Conservation (phyloP, 306 rosid genomes). For the Cucurbita pepo region DNA sequence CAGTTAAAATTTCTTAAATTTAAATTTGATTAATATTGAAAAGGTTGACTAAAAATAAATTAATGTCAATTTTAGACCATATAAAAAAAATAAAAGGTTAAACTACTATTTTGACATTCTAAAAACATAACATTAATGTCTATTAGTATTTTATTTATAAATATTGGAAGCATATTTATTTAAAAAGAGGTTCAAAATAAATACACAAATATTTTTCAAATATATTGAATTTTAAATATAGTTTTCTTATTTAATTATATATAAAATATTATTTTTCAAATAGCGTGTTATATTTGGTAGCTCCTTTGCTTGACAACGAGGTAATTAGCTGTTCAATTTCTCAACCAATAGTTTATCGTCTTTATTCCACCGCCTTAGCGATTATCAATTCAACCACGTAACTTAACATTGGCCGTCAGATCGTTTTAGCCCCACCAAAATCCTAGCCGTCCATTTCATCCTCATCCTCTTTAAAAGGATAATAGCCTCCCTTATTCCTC, state of each 20-base stretch:
- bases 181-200: not conserved
- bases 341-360: not conserved
- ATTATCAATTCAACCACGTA: not conserved
- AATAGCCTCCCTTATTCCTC: rapidly evolving
- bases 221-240: not conserved
- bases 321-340: not conserved
- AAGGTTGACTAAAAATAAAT: too few relatives aligned
- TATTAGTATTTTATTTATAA: too few relatives aligned
- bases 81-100: too few relatives aligned
- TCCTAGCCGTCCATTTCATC: not conserved
- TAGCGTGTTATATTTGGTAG: not conserved
- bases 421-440: not conserved
- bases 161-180: too few relatives aligned
- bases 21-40: too few relatives aligned
- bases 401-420: not conserved
- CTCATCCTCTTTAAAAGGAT: not conserved
- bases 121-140: too few relatives aligned
- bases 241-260: not conserved
- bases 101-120: too few relatives aligned
- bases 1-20: too few relatives aligned
- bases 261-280: not conserved
- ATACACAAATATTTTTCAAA: not conserved
- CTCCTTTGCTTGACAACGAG: not conserved
- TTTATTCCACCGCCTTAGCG: not conserved
- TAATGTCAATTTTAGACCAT: too few relatives aligned